Evolutionary conservation across 306 rosid species (phyloP).

Genomic region (Vachellia collinsii): DNA sequence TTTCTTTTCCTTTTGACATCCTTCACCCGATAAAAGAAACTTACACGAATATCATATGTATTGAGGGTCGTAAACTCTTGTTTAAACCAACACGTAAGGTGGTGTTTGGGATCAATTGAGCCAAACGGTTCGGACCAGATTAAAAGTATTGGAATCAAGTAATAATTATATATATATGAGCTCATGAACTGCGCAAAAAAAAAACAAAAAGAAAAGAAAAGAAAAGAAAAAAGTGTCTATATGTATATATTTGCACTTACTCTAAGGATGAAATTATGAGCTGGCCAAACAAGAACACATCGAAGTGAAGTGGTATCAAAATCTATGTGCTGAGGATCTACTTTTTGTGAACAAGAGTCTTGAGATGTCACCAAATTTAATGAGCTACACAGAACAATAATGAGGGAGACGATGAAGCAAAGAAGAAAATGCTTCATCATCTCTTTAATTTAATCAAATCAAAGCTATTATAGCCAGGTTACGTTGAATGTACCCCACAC

Average conservation of each 20-base stretch:
- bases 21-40: too few relatives aligned
- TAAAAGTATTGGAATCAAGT: not conserved
- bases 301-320: conserved; percentile 29
- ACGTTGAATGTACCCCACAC: not conserved
- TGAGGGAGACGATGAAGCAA: not conserved
- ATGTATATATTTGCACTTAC: conserved; percentile 11
- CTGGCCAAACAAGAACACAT: conserved; percentile 27
- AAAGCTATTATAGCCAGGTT: not conserved
- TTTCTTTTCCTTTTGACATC: too few relatives aligned
- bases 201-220: too few relatives aligned
- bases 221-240: not conserved
- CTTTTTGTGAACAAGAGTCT: not conserved
- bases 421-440: not conserved
- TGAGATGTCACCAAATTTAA: not conserved
- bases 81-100: too few relatives aligned
- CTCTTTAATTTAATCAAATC: not conserved
- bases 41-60: too few relatives aligned
- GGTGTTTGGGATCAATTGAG: too few relatives aligned
- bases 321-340: not conserved
- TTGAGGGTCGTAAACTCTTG: too few relatives aligned
- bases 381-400: not conserved
- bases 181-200: not conserved
- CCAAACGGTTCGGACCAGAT: too few relatives aligned
- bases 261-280: conserved; percentile 37
- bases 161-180: not conserved